Percentiles rank a stretch among this genome's conserved stretches.
Evolutionary conservation across 73 alveolate species (phyloP).

Genomic region (Breviolum minutum): DNA sequence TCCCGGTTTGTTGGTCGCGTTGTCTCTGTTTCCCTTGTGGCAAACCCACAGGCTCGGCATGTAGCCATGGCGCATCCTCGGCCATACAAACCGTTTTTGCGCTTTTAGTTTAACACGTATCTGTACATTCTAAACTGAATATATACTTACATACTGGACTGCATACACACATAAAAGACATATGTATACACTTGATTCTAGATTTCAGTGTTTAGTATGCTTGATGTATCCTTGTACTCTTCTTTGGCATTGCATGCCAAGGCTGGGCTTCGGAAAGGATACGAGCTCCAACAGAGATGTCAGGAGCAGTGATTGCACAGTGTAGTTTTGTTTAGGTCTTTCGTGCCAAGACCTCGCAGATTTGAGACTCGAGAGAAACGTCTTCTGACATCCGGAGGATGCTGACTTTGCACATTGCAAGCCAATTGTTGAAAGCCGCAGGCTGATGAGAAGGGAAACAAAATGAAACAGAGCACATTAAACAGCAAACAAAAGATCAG

Average conservation of each 20-base stretch:
- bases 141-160: too few relatives aligned
- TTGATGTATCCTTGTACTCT: neutral
- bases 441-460: neutral
- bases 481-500: too few relatives aligned
- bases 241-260: neutral
- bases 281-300: slow-evolving; percentile 42
- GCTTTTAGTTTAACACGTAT: too few relatives aligned
- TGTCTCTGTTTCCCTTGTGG: too few relatives aligned
- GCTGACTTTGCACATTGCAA: slow-evolving; percentile 50
- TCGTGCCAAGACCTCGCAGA: neutral
- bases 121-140: too few relatives aligned
- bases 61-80: too few relatives aligned
- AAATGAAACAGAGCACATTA: too few relatives aligned
- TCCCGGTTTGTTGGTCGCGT: too few relatives aligned
- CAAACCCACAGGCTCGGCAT: too few relatives aligned
- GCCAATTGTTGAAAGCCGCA: slow-evolving; percentile 57
- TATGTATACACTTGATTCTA: too few relatives aligned
- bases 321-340: neutral
- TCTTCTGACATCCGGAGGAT: neutral
- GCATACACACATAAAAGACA: too few relatives aligned
- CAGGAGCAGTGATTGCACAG: neutral
- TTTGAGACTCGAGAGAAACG: neutral
- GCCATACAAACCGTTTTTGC: too few relatives aligned
- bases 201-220: neutral
- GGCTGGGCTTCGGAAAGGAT: slow-evolving; percentile 19